Percentiles rank a stretch among this genome's conserved stretches.
Evolutionary conservation across 257 asterid species (phyloP).

Genomic region (Henckelia pumila): DNA sequence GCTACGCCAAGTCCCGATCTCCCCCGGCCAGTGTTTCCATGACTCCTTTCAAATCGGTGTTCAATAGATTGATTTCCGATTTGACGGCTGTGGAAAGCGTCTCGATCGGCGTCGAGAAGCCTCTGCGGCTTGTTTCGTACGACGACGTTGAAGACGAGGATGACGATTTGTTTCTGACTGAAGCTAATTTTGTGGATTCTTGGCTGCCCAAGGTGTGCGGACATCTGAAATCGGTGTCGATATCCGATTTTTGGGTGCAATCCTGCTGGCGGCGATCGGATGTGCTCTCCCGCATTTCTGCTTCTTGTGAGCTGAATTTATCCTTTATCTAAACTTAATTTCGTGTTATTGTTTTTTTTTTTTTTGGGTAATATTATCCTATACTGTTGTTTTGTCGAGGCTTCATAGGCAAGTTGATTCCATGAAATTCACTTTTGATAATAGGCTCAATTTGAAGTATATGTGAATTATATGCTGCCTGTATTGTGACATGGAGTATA

Average conservation of each 20-base stretch:
- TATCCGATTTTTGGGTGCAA: conserved; percentile 78
- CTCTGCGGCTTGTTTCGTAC: conserved; percentile 45
- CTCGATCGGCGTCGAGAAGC: conserved; percentile 62
- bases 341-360: not conserved
- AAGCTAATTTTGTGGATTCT: conserved; percentile 38
- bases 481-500: not conserved
- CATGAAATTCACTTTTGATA: not conserved
- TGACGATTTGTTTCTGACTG: conserved; percentile 60
- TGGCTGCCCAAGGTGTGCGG: conserved; percentile 58
- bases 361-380: not conserved
- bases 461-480: not conserved
- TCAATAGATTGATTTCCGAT: conserved; percentile 41
- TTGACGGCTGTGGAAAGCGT: conserved; percentile 46
- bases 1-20: conserved; percentile 63
- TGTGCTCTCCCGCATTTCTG: conserved; percentile 50
- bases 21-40: conserved; percentile 42
- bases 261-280: conserved; percentile 73
- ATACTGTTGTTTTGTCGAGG: not conserved
- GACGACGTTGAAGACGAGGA: conserved; percentile 63
- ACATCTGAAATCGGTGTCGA: conserved; percentile 42
- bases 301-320: conserved; percentile 43
- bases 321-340: conserved; percentile 5
- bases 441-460: not conserved
- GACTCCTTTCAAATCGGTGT: conserved; percentile 62
- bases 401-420: not conserved